These are phyloP conservation scores for Fusarium decemcellulare DNA, from an alignment of 2,329 filamentous ascomycete species.

Conservation along the genomic window DNA sequence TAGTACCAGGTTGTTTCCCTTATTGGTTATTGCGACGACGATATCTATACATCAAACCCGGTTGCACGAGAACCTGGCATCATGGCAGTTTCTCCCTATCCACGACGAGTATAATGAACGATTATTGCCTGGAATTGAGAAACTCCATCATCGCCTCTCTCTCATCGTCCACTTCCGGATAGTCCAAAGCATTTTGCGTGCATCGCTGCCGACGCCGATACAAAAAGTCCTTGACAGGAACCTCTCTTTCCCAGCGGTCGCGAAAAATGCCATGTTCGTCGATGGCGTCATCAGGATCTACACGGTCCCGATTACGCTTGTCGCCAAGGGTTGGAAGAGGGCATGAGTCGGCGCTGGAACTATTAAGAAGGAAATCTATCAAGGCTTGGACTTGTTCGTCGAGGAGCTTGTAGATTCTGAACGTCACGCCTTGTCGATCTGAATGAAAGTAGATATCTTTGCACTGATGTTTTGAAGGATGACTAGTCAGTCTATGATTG, in stretches of 20 bases:
- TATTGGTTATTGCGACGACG: neutral
- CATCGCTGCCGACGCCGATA: conserved; percentile 11
- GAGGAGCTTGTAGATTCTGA: conserved; percentile 21
- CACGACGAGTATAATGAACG: conserved; percentile 3
- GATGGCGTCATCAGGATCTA: conserved; percentile 15
- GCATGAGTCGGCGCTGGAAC: conserved; percentile 13
- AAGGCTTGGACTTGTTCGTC: conserved; percentile 11
- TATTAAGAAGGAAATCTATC: conserved; percentile 10
- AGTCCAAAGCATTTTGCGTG: conserved; percentile 14
- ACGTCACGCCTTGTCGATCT: conserved; percentile 9
- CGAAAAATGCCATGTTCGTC: conserved; percentile 13
- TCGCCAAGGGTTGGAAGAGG: conserved; percentile 15
- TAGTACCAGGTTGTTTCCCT: no score
- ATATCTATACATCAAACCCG: neutral
- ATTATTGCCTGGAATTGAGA: conserved; percentile 9
- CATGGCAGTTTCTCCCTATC: neutral
- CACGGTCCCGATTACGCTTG: conserved; percentile 15
- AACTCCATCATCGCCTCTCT: conserved; percentile 8
- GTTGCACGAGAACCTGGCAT: neutral
- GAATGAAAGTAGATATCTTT: conserved; percentile 22
- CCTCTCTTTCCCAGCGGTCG: conserved; percentile 18
- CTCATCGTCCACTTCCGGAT: conserved; percentile 14
- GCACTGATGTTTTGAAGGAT: conserved; percentile 7
- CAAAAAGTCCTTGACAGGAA: conserved; percentile 14
- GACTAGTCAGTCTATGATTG: neutral